phyloP scores from a whole-genome alignment of 352 stramenopile genomes.

The Thalassiosira ordinaria region DNA sequence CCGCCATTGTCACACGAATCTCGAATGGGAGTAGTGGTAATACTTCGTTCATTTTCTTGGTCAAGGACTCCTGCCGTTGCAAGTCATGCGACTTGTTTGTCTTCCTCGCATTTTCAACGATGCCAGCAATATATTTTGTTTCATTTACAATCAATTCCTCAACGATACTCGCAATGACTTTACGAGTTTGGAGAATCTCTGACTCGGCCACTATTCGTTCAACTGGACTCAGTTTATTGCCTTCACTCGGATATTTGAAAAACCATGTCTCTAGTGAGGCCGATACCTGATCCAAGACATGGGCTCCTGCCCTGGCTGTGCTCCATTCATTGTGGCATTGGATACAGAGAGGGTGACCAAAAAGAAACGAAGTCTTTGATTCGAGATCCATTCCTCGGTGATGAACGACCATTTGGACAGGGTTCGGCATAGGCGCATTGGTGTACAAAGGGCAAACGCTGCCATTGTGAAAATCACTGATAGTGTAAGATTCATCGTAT shows the following conservation, averaged over 20 bases:
- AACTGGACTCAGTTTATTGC: slow-evolving; percentile 44
- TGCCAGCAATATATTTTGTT: slow-evolving; percentile 62
- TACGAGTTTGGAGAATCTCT: slow-evolving; percentile 51
- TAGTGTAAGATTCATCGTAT: slow-evolving; percentile 84
- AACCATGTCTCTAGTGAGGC: slow-evolving; percentile 64
- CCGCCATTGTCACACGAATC: slow-evolving; percentile 67
- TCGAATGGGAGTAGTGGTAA: slow-evolving; percentile 81
- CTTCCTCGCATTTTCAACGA: slow-evolving; percentile 58
- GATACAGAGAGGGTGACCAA: slow-evolving; percentile 81
- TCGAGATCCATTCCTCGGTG: slow-evolving; percentile 65
- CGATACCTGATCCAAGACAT: slow-evolving; percentile 81
- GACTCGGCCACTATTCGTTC: slow-evolving; percentile 43
- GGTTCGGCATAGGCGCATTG: slow-evolving; percentile 69
- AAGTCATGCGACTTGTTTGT: slow-evolving; percentile 27
- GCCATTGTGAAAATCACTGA: slow-evolving; percentile 86
- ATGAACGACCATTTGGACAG: slow-evolving; percentile 81
- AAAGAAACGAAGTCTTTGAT: slow-evolving; percentile 61
- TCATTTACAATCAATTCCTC: slow-evolving; percentile 78
- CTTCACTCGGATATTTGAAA: slow-evolving; percentile 21
- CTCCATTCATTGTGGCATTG: slow-evolving; percentile 86
- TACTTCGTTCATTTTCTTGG: slow-evolving; percentile 68
- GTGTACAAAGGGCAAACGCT: slow-evolving; percentile 83
- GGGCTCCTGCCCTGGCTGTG: slow-evolving; percentile 81
- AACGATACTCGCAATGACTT: slow-evolving; percentile 73
- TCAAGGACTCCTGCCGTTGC: slow-evolving; percentile 65